Conservation (phyloP, 164 flowering plant genomes). For the Dillenia suffruticosa region DNA sequence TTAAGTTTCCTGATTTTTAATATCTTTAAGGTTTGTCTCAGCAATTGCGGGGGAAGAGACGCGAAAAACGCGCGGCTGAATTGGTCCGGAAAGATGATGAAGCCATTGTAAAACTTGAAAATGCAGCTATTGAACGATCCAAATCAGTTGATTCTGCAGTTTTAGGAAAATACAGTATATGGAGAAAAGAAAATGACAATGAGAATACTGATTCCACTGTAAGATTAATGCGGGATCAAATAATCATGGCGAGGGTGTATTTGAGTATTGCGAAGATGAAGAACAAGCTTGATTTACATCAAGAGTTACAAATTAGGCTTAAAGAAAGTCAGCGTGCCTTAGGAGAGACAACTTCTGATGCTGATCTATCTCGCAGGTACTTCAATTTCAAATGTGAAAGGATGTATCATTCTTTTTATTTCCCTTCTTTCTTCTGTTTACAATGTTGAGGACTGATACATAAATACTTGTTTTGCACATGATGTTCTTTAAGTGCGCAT, state of each 20-base stretch:
- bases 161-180: constrained; percentile 87
- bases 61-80: constrained; percentile 72
- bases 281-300: constrained; percentile 58
- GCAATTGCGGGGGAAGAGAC: constrained; percentile 82
- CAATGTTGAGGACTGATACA: not conserved
- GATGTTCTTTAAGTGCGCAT: constrained; percentile 50
- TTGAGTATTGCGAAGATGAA: constrained; percentile 75
- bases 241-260: constrained; percentile 96
- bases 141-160: constrained; percentile 92
- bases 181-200: constrained; percentile 92
- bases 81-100: constrained; percentile 73
- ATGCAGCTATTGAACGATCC: constrained; percentile 93
- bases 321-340: constrained; percentile 88
- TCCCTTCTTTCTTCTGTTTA: not conserved
- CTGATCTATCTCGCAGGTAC: constrained; percentile 79
- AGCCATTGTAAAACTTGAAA: constrained; percentile 73
- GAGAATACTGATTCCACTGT: constrained; percentile 88
- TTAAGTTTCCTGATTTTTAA: no score
- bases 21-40: constrained; percentile 8
- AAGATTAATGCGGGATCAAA: constrained; percentile 91
- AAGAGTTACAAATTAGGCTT: constrained; percentile 57
- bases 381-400: not conserved
- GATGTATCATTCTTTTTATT: not conserved
- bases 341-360: constrained; percentile 80
- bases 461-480: not conserved